Evolutionary conservation across 2,329 filamentous ascomycete species (phyloP).

Genomic region (Cladobotryum protrusum): DNA sequence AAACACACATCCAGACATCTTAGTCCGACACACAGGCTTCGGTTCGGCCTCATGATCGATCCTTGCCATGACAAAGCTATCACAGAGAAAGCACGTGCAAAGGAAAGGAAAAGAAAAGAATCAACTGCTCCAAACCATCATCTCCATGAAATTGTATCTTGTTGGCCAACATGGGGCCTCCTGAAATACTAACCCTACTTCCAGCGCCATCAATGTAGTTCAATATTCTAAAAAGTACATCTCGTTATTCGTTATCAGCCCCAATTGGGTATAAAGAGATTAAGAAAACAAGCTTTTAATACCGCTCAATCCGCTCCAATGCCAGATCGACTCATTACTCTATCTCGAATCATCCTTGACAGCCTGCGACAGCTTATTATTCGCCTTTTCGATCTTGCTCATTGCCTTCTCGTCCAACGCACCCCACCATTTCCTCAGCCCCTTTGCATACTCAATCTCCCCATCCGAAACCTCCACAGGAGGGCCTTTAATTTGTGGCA

Average conservation of each 20-base stretch:
- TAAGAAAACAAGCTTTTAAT: too few relatives aligned
- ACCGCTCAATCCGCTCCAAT: too few relatives aligned
- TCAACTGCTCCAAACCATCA: too few relatives aligned
- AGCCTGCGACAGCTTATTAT: constrained; percentile 25
- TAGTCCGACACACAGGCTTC: too few relatives aligned
- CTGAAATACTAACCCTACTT: neutral
- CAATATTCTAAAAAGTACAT: too few relatives aligned
- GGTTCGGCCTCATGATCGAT: too few relatives aligned
- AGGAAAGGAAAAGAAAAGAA: neutral
- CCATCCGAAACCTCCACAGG: constrained; percentile 49
- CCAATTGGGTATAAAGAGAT: too few relatives aligned
- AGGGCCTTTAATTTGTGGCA: constrained; percentile 52
- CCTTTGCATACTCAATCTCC: constrained; percentile 44
- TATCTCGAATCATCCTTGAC: constrained; percentile 22
- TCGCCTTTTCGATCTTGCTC: constrained; percentile 45
- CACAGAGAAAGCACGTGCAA: neutral
- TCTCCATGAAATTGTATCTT: neutral
- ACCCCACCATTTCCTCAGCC: constrained; percentile 44
- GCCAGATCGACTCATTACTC: neutral
- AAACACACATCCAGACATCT: neutral
- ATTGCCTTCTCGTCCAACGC: constrained; percentile 41
- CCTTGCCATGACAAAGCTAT: too few relatives aligned
- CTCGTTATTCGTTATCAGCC: too few relatives aligned
- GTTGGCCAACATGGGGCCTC: neutral
- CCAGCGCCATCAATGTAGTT: neutral